Percentiles rank a stretch among this genome's conserved stretches.
phyloP scores from a whole-genome alignment of 2,329 filamentous ascomycete species.

The Apiospora sp. region DNA sequence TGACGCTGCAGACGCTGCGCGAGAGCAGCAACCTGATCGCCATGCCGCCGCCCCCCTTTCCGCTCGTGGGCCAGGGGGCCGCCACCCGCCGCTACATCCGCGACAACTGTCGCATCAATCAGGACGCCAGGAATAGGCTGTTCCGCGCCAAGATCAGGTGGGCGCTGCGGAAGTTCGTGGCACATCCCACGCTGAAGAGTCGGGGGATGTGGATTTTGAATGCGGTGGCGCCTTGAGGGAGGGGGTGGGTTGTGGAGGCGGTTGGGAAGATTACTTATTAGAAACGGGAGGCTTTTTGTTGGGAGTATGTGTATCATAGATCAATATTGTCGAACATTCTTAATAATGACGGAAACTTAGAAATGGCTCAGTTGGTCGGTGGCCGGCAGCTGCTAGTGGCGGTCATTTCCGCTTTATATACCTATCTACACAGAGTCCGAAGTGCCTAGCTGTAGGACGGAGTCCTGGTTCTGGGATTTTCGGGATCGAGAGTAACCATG shows the following conservation, averaged over 20 bases:
- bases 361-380: neutral
- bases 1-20: neutral
- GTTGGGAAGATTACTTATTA: neutral
- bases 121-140: too few species aligned
- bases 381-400: too few species aligned
- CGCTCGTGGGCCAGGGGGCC: neutral
- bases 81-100: neutral
- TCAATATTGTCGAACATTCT: too few species aligned
- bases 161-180: neutral
- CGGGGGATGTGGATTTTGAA: neutral
- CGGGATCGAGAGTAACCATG: neutral
- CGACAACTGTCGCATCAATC: neutral
- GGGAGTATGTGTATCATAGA: too few species aligned
- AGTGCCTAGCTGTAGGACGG: neutral
- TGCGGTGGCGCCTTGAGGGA: neutral
- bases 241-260: neutral
- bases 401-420: neutral
- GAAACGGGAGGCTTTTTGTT: too few species aligned
- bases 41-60: neutral
- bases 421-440: neutral
- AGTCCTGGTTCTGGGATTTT: neutral
- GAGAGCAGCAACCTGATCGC: neutral
- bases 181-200: neutral
- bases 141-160: too few species aligned
- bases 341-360: too few species aligned